These are phyloP conservation scores for Globisporangium solare DNA, from an alignment of 352 stramenopile genomes.

Conservation along the genomic window DNA sequence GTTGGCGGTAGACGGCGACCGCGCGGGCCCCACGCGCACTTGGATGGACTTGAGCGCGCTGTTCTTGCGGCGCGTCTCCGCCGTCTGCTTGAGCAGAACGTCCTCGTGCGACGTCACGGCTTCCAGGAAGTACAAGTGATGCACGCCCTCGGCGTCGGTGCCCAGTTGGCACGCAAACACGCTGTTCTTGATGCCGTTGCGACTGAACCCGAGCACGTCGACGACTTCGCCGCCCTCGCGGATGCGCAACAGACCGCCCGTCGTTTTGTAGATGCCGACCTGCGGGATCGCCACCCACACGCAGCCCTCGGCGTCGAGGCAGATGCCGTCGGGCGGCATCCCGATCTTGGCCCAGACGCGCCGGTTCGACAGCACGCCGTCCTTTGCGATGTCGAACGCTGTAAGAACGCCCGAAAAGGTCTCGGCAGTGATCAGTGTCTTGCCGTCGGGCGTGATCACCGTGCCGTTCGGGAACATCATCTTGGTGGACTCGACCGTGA, in stretches of 20 bases:
- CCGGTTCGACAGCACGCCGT: conserved; percentile 43
- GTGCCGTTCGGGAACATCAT: conserved; percentile 71
- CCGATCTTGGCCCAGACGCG: conserved; percentile 54
- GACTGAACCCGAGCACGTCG: conserved; percentile 53
- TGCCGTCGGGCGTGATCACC: conserved; percentile 67
- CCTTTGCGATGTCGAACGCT: conserved; percentile 50
- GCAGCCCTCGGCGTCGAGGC: conserved; percentile 61
- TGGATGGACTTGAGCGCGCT: conserved; percentile 38
- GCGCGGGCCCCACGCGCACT: conserved; percentile 44
- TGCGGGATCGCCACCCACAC: conserved; percentile 57
- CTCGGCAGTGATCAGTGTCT: conserved; percentile 66
- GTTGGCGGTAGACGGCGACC: conserved; percentile 21
- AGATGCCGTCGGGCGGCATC: conserved; percentile 50
- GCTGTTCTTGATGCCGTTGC: conserved; percentile 43
- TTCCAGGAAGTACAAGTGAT: conserved; percentile 64
- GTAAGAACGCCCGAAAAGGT: conserved; percentile 50
- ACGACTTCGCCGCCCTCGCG: conserved; percentile 49
- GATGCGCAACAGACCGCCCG: conserved; percentile 44
- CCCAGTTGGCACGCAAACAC: conserved; percentile 65
- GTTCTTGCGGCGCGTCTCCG: conserved; percentile 31
- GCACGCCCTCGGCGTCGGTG: conserved; percentile 41
- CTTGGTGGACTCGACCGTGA: conserved; percentile 47
- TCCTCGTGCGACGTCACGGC: conserved; percentile 33
- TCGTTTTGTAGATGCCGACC: conserved; percentile 42
- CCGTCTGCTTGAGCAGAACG: conserved; percentile 34